These are phyloP conservation scores for Cladophialophora chaetospira DNA, from an alignment of 2,329 filamentous ascomycete species.

Conservation along the genomic window DNA sequence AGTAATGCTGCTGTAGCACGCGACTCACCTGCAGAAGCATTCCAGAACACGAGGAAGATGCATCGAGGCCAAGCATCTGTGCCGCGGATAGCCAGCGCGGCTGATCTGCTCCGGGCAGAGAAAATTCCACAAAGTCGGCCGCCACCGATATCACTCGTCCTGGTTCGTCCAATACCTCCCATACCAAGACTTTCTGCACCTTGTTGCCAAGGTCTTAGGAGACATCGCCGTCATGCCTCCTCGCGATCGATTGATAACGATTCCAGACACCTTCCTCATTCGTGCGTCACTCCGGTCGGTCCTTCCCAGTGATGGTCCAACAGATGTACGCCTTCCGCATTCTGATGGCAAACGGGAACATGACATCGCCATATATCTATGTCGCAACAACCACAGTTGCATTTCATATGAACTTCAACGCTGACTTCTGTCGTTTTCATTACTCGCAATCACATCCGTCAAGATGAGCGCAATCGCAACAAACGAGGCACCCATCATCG, in stretches of 20 bases:
- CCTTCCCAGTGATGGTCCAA: conserved; percentile 1
- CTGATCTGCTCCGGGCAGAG: background rate
- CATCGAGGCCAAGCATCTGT: background rate
- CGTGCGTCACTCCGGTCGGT: conserved; percentile 12
- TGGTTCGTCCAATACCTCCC: background rate
- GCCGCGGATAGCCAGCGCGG: background rate
- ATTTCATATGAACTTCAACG: background rate
- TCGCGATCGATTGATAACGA: conserved; percentile 14
- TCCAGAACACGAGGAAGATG: background rate
- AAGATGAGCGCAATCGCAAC: conserved; percentile 26
- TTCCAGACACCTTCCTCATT: conserved; percentile 24
- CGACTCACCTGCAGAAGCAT: background rate
- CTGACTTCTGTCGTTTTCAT: background rate
- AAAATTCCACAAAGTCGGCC: background rate
- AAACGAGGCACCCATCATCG: conserved; percentile 27
- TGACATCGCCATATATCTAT: conserved; percentile 9
- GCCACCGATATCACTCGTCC: conserved; percentile 7
- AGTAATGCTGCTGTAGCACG: background rate
- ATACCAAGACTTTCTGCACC: conserved; percentile 7
- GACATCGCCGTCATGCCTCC: conserved; percentile 15
- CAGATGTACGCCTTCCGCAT: background rate
- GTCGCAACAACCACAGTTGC: background rate
- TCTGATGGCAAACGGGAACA: background rate
- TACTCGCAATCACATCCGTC: background rate
- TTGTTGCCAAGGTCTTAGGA: conserved; percentile 25